Evolutionary conservation across 805 yeast species (phyloP).

Genomic region (Metschnikowia lachancei): DNA sequence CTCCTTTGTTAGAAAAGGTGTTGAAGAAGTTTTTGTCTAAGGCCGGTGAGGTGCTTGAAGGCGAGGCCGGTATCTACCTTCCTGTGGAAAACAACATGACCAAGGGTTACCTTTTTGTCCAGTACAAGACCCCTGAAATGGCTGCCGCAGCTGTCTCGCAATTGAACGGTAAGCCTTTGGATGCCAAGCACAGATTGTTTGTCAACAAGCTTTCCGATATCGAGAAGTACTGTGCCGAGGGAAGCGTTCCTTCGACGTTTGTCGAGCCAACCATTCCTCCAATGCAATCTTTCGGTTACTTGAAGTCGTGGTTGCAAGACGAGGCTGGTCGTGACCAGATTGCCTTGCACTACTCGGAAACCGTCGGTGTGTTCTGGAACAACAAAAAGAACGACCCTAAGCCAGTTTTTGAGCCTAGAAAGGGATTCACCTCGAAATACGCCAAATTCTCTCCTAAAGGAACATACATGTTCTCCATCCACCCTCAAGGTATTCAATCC

Average conservation of each 20-base stretch:
- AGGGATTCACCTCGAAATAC: conserved; percentile 82
- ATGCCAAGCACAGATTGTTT: conserved; percentile 84
- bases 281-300: conserved; percentile 72
- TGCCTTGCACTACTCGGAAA: conserved; percentile 72
- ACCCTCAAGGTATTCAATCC: conserved; percentile 90
- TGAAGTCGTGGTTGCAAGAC: conserved; percentile 90
- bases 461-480: conserved; percentile 79
- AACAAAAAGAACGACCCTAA: conserved; percentile 71
- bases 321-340: conserved; percentile 87
- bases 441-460: conserved; percentile 94
- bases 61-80: conserved; percentile 68
- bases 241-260: conserved; percentile 59
- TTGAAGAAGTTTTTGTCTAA: conserved; percentile 73
- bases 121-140: conserved; percentile 61
- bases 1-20: conserved; percentile 79
- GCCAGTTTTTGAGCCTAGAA: conserved; percentile 72
- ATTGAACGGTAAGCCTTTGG: conserved; percentile 86
- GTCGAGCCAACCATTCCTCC: conserved; percentile 71
- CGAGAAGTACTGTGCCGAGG: conserved; percentile 70
- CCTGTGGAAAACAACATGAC: conserved; percentile 79
- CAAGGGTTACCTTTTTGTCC: conserved; percentile 83
- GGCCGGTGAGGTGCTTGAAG: conserved; percentile 67
- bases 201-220: conserved; percentile 82
- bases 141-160: conserved; percentile 79
- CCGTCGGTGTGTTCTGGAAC: conserved; percentile 86